A percentile compares a stretch with the other conserved stretches of the same genome.
These are phyloP conservation scores for Dioscorea dumetorum DNA, from an alignment of 106 monocot genomes.

Conservation along the genomic window DNA sequence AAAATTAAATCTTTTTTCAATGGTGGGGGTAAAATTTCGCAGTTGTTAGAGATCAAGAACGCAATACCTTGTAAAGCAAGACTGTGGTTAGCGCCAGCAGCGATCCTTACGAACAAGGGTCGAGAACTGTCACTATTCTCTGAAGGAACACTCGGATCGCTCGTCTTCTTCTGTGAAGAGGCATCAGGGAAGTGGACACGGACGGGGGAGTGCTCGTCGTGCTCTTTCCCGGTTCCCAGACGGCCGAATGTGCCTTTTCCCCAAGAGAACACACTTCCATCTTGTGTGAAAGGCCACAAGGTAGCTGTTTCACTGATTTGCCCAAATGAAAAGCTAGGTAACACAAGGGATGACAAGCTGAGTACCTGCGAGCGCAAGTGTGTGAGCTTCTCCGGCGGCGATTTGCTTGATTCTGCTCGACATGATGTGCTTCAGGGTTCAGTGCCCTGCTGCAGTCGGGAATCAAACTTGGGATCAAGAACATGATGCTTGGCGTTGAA, in stretches of 20 bases:
- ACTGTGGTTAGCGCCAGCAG: conserved; percentile 77
- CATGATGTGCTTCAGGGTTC: conserved; percentile 9
- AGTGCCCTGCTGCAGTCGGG: neutral
- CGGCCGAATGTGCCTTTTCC: conserved; percentile 75
- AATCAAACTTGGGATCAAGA: neutral
- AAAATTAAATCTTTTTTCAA: too few species aligned
- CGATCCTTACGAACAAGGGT: conserved; percentile 43
- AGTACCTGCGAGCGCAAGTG: conserved; percentile 63
- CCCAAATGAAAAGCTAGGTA: neutral
- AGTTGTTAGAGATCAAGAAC: too few species aligned
- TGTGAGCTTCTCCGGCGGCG: conserved; percentile 80
- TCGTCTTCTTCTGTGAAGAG: neutral
- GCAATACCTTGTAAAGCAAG: conserved; percentile 63
- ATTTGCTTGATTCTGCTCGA: conserved; percentile 39
- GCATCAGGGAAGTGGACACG: conserved; percentile 16
- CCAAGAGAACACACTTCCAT: conserved; percentile 74
- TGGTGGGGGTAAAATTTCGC: too few species aligned
- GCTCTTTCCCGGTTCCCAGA: conserved; percentile 56
- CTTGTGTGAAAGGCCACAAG: conserved; percentile 27
- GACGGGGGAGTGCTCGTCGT: conserved; percentile 52
- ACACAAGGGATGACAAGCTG: neutral
- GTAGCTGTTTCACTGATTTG: neutral
- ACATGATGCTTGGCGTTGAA: too few species aligned
- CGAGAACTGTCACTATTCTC: neutral
- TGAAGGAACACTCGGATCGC: neutral